Conservation (phyloP, 2,329 filamentous ascomycete species). For the Aureobasidium musti region DNA sequence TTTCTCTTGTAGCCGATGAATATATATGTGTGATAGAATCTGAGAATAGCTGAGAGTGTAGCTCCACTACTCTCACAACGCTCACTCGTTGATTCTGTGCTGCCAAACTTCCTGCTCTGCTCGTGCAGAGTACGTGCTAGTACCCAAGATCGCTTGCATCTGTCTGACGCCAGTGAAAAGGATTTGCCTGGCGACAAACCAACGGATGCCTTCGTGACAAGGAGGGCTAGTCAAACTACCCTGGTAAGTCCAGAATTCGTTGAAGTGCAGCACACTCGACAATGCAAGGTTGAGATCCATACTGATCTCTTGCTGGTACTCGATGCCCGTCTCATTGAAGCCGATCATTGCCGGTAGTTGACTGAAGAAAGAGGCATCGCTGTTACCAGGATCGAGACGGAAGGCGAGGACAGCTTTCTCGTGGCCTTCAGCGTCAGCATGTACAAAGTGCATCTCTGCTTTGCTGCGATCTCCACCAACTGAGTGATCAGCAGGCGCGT, state of each 20-base stretch:
- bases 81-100: constrained; percentile 49
- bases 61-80: background rate
- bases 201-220: constrained; percentile 52
- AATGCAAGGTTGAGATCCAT: constrained; percentile 44
- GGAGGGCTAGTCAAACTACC: constrained; percentile 53
- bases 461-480: constrained; percentile 48
- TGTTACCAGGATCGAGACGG: constrained; percentile 49
- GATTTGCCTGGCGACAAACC: constrained; percentile 49
- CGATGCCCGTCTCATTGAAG: constrained; percentile 42
- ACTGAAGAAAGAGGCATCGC: constrained; percentile 46
- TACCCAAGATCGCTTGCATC: constrained; percentile 51
- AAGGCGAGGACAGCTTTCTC: constrained; percentile 52
- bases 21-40: background rate
- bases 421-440: constrained; percentile 47
- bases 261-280: constrained; percentile 45
- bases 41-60: background rate
- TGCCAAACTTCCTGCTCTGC: constrained; percentile 52
- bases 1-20: too few relatives aligned
- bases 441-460: constrained; percentile 55
- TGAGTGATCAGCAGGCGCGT: constrained; percentile 54
- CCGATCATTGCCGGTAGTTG: constrained; percentile 47
- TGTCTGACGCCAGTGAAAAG: constrained; percentile 50
- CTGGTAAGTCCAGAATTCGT: constrained; percentile 54
- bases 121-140: constrained; percentile 50
- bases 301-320: constrained; percentile 17